phyloP scores from a whole-genome alignment of 2,329 filamentous ascomycete species.

The Penicillium vulpinum region DNA sequence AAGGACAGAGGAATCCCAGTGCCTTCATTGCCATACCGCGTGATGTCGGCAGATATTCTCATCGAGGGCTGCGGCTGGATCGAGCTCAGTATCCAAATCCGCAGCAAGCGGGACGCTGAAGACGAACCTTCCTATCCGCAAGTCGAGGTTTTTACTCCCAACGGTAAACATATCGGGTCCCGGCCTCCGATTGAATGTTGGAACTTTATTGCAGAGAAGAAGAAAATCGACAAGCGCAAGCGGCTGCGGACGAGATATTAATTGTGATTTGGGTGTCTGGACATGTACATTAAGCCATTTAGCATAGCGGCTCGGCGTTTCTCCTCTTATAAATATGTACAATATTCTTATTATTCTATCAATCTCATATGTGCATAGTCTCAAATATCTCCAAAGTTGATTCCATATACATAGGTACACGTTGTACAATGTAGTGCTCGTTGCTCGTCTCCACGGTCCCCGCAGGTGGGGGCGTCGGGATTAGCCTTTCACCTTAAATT shows the following conservation, averaged over 20 bases:
- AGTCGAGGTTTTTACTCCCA: constrained; percentile 81
- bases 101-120: constrained; percentile 50
- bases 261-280: neutral
- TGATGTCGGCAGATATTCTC: constrained; percentile 79
- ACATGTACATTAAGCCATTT: constrained; percentile 19
- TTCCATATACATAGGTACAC: neutral
- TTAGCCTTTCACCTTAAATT: neutral
- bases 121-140: constrained; percentile 51
- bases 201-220: constrained; percentile 35
- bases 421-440: neutral
- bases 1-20: constrained; percentile 59
- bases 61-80: constrained; percentile 94
- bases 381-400: neutral
- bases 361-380: neutral
- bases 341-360: neutral
- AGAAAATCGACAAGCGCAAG: constrained; percentile 33
- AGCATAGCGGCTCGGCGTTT: constrained; percentile 26
- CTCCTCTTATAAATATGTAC: neutral
- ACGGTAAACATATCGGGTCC: constrained; percentile 72
- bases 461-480: neutral
- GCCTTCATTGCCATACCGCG: constrained; percentile 67
- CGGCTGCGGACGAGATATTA: constrained; percentile 19
- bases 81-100: constrained; percentile 79
- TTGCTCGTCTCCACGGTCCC: constrained; percentile 1
- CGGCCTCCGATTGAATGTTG: constrained; percentile 37